Conservation (phyloP, 2,329 filamentous ascomycete species). For the Cladosporium phlei region DNA sequence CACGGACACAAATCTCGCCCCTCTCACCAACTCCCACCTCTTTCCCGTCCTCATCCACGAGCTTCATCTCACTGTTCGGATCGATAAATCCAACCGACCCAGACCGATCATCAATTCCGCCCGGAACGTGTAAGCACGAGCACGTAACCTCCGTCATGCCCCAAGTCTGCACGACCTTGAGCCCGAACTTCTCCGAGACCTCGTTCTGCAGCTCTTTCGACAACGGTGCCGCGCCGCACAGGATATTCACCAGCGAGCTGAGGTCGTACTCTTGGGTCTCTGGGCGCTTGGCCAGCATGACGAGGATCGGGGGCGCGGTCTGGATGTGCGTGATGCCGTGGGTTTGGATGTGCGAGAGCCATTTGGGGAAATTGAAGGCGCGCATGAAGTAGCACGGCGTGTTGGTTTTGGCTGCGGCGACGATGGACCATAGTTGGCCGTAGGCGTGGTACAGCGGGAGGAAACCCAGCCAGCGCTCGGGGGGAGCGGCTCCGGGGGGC, state of each 20-base stretch:
- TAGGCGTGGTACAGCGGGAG: conserved; percentile 33
- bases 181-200: conserved; percentile 66
- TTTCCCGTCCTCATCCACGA: conserved; percentile 59
- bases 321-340: conserved; percentile 73
- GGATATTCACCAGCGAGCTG: conserved; percentile 72
- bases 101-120: conserved; percentile 29
- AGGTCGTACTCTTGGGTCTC: conserved; percentile 76
- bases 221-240: conserved; percentile 80
- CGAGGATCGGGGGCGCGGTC: conserved; percentile 76
- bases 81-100: conserved; percentile 74
- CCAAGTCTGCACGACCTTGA: conserved; percentile 88
- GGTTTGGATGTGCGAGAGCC: conserved; percentile 33
- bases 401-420: conserved; percentile 28
- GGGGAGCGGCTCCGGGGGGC: conserved; percentile 15
- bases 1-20: conserved; percentile 62
- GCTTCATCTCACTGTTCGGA: conserved; percentile 75
- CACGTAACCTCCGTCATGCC: conserved; percentile 78
- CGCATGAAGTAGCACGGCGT: conserved; percentile 36
- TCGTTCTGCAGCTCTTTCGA: conserved; percentile 73
- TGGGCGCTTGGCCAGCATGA: conserved; percentile 75
- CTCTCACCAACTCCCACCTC: conserved; percentile 60
- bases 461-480: conserved; percentile 34
- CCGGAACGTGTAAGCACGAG: conserved; percentile 44
- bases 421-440: conserved; percentile 36
- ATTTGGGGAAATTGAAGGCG: conserved; percentile 31